These are phyloP conservation scores for Arachis hypogaea DNA, from an alignment of 306 rosid genomes.

Conservation along the genomic window DNA sequence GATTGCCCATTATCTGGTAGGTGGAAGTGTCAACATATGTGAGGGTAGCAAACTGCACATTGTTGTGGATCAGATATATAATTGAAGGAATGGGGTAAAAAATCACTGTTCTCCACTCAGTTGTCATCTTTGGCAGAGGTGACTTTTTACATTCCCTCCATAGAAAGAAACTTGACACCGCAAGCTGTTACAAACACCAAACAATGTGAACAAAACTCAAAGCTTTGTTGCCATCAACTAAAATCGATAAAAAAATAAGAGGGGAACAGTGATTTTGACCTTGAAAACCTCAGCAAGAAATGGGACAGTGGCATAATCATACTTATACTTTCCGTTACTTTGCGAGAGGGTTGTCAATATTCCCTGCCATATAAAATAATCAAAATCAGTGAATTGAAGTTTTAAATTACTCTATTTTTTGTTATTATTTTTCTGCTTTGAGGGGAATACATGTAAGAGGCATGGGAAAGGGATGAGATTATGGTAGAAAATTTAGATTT, in stretches of 20 bases:
- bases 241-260: neutral
- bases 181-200: slow-evolving; percentile 55
- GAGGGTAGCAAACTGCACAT: slow-evolving; percentile 91
- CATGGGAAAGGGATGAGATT: slow-evolving; percentile 7
- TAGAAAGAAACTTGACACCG: slow-evolving; percentile 74
- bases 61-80: slow-evolving; percentile 81
- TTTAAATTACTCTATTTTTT: neutral
- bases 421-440: no score
- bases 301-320: slow-evolving; percentile 95
- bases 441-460: neutral
- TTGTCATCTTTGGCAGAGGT: slow-evolving; percentile 77
- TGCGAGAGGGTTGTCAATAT: slow-evolving; percentile 87
- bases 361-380: slow-evolving; percentile 56
- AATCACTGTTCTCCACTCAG: slow-evolving; percentile 75
- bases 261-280: slow-evolving; percentile 43
- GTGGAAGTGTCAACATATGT: slow-evolving; percentile 92
- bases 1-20: slow-evolving; percentile 95
- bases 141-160: slow-evolving; percentile 74
- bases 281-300: slow-evolving; percentile 90
- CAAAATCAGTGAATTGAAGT: slow-evolving; percentile 17
- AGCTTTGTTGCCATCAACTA: neutral
- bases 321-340: slow-evolving; percentile 66
- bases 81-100: slow-evolving; percentile 83
- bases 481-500: neutral
- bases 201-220: slow-evolving; percentile 19